Conservation (phyloP, 306 rosid genomes). For the Prunus campanulata region DNA sequence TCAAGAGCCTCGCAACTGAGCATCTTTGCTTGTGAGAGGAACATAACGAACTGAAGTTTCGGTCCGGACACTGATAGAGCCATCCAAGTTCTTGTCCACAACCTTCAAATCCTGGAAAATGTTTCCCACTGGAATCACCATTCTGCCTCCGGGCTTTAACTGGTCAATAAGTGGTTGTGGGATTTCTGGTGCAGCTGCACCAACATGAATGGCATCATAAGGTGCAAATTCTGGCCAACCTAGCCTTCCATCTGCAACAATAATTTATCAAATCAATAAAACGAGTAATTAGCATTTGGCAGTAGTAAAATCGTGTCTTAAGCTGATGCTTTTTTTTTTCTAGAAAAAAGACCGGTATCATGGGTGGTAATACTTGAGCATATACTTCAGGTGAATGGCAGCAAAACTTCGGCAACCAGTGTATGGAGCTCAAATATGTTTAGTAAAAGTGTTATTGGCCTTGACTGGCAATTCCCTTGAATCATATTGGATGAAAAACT, state of each 20-base stretch:
- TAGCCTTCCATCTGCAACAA: conserved; percentile 74
- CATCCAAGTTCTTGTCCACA: conserved; percentile 79
- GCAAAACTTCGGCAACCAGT: not conserved
- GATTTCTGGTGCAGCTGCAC: conserved; percentile 91
- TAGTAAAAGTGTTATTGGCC: no score
- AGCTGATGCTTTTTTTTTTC: not conserved
- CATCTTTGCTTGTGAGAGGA: conserved; percentile 87
- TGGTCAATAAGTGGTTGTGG: conserved; percentile 81
- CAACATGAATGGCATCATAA: conserved; percentile 95
- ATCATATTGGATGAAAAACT: not conserved
- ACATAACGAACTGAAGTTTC: conserved; percentile 86
- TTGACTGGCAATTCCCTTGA: not conserved
- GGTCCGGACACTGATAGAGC: conserved; percentile 51
- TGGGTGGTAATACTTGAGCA: not conserved
- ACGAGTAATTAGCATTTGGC: not conserved
- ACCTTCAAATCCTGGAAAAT: conserved; percentile 77
- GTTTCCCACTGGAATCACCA: conserved; percentile 95
- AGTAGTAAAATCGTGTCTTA: not conserved
- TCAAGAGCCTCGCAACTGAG: conserved; percentile 58
- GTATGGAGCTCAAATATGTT: no score
- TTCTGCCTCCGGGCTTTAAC: conserved; percentile 90
- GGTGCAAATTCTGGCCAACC: conserved; percentile 86
- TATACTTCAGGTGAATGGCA: not conserved
- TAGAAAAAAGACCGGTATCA: not conserved
- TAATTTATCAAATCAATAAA: not conserved